A percentile compares a stretch with the other conserved stretches of the same genome.
Conservation (phyloP, 2,329 filamentous ascomycete species). For the Pseudopithomyces maydicus region DNA sequence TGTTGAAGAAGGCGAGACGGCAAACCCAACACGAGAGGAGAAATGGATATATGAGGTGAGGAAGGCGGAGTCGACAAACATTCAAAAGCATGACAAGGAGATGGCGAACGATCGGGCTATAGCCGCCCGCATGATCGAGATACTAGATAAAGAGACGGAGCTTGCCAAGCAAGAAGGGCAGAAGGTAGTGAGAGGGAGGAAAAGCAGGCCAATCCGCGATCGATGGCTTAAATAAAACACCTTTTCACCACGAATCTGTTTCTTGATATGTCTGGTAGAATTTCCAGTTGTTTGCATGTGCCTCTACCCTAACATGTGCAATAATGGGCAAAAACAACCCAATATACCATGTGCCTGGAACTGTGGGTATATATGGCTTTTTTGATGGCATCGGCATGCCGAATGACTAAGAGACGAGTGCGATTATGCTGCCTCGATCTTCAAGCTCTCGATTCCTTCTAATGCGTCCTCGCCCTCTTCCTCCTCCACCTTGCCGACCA, state of each 20-base stretch:
- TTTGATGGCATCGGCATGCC: not conserved
- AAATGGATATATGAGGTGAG: constrained; percentile 40
- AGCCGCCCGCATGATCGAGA: constrained; percentile 50
- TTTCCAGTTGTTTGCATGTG: not conserved
- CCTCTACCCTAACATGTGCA: not conserved
- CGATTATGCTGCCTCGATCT: constrained; percentile 52
- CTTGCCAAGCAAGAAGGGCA: constrained; percentile 48
- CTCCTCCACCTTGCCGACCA: constrained; percentile 69
- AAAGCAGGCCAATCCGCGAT: constrained; percentile 24
- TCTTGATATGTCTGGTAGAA: not conserved
- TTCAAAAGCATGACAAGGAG: constrained; percentile 19
- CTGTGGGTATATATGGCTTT: constrained; percentile 29
- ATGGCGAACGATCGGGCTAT: constrained; percentile 36
- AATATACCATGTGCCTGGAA: not conserved
- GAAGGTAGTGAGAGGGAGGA: constrained; percentile 34
- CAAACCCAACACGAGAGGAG: constrained; percentile 17
- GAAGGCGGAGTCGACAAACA: constrained; percentile 22
- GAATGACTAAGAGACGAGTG: not conserved
- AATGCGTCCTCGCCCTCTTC: constrained; percentile 64
- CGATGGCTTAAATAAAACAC: constrained; percentile 9
- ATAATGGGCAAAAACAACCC: not conserved
- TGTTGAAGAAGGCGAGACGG: constrained; percentile 10
- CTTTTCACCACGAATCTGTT: not conserved
- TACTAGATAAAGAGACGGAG: constrained; percentile 55
- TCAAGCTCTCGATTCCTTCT: constrained; percentile 47